Evolutionary conservation across 495 filamentous ascomycete species (phyloP), one percentile per base, ranked within the genome.

Genomic region (Cudoniella acicularis): DNA sequence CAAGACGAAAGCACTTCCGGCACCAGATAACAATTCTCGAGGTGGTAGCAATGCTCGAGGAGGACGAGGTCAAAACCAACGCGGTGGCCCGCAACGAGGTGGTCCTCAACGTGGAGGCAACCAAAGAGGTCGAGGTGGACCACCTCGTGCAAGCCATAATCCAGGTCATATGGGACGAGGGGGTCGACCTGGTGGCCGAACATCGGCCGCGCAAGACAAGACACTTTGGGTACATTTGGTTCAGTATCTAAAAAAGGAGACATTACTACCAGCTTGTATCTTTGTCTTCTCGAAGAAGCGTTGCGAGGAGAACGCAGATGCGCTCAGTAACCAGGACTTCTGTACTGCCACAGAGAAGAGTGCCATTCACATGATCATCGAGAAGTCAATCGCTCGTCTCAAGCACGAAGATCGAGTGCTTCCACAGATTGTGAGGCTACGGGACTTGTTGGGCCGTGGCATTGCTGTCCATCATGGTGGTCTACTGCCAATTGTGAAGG

Each of bases 241-340:
- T 13, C 89, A 96, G 64, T 89, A 91, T 74, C 79, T 98, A 52
- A 89, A 85, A 65, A 95, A 96, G 67, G 83, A 90, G 58, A 90
- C 83, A 42, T 78, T 98, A 3, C 78, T 98, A 10, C 94, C 94
- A 0, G 90, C 86, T 43, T 96, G 93, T 72, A 93, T 98, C 59
- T 98, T 98, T 71, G 94, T 98, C 47, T 98, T 98, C 72, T 97
- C 93, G 24, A 98, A 98, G 77, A 96, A 90, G 71, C 79, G 94
- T 54, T 98, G 95, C 65, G 93, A 98, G 69, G 89, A 96, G 67
- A 98, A 98, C 68, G 94, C 95, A 10, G 91, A 98, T 64, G 92
- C 94, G 0, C 78, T 98, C 20, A 91, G 88, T 59, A 97, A 95
- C 64, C 87, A 95, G 56, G 95, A 98, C 72, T 97, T 92, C 68